A percentile compares a stretch with the other conserved stretches of the same genome.
Evolutionary conservation across 2,329 filamentous ascomycete species (phyloP).

Genomic region (Phialophora verrucosa): DNA sequence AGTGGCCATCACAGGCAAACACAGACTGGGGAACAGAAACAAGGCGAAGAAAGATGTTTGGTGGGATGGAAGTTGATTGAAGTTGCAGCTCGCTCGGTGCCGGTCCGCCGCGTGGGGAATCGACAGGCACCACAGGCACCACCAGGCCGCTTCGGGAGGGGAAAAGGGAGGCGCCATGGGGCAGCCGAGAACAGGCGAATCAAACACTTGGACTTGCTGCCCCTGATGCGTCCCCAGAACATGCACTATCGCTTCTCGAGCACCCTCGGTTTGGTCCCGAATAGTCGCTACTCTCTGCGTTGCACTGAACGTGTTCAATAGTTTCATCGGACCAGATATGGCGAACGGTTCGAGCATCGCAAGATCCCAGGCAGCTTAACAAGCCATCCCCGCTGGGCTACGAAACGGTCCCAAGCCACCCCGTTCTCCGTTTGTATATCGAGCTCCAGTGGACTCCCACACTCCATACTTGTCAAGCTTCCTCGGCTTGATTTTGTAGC

Average conservation of each 20-base stretch:
- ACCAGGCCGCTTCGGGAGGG: background rate
- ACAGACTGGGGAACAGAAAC: constrained; percentile 2
- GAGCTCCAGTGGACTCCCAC: constrained; percentile 4
- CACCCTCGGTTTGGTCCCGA: background rate
- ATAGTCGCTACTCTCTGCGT: background rate
- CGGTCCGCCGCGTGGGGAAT: background rate
- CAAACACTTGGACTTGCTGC: background rate
- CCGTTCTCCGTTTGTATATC: background rate
- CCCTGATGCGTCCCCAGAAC: background rate
- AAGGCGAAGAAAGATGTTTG: constrained; percentile 11
- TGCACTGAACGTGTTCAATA: background rate
- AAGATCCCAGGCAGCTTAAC: background rate
- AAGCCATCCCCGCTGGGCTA: background rate
- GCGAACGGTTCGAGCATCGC: background rate
- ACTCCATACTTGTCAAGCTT: background rate
- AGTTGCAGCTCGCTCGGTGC: background rate
- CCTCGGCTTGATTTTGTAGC: background rate
- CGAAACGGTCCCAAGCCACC: background rate
- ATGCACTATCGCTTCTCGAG: background rate
- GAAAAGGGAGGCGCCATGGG: background rate
- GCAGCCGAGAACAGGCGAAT: constrained; percentile 11
- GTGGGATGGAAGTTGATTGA: constrained; percentile 6
- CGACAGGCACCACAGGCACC: background rate
- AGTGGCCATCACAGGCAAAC: constrained; percentile 16
- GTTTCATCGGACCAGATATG: background rate